Evolutionary conservation across 1,284 basidiomycete species (phyloP), one percentile per base, ranked within the genome.

Genomic region (Coriolopsis trogii): DNA sequence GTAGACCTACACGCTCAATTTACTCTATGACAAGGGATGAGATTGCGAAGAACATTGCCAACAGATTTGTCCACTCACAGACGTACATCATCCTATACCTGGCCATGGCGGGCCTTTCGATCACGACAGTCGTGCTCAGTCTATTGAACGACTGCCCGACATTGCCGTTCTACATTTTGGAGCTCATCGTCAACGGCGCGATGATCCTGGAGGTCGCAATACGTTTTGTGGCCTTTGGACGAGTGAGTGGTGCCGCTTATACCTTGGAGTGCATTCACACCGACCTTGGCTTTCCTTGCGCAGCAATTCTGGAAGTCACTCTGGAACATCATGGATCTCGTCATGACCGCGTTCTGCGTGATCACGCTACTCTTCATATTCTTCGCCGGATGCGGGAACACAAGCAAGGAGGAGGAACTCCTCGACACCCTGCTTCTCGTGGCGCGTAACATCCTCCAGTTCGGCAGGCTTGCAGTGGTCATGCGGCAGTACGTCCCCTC

Each of bases 251-350:
- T 26, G n/a, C n/a, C n/a, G n/a, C 9, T 18, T 39, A 2, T n/a
- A 30, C 33, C 41, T 25, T 16, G 36, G 21, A 12, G 18, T 9
- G 4, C 23, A n/a, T 15, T 15, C 39, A 24, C 23, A 16, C 30
- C 20, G 26, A 18, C 45, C 29, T 18, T 28, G 12, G 26, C 20
- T 51, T 6, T 33, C 20, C 34, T 7, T 25, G 29, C 26, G 12
- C 64, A 97, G 95, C 91, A 95, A 92, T 97, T 97, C 74, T 96
- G 94, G 86, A 89, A 87, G 70, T 95, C 94, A 15, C 84, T 87
- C 13, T 93, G 92, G 73, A 97, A 97, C 69, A 75, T 93, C 33
- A 77, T 95, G 64, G 94, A 97, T 69, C 78, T 96, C 13, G 79
- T 89, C 41, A 78, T 97, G 40, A 95, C 94, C 1, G 58, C 82